Evolutionary conservation across 2,329 filamentous ascomycete species (phyloP), one percentile per base, ranked within the genome.

Genomic region (Xylariaceae sp.): DNA sequence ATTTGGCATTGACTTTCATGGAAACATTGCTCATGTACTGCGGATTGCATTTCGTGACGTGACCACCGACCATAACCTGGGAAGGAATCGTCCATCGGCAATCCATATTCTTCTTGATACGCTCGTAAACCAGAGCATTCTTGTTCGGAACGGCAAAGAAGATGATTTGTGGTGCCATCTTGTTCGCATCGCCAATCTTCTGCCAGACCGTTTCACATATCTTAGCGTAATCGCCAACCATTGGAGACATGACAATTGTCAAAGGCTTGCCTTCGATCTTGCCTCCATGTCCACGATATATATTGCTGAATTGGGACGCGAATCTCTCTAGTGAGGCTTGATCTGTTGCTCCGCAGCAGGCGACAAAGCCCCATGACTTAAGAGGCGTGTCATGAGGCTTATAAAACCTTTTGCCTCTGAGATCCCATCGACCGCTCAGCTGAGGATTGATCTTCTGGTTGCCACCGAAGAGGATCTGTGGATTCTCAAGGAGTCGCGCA

Each of bases 1-100:
- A 77, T 71, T 98, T 98, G 3, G 88, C 86, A 58, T 98, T 97
- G 54, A 98, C 82, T 71, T 98, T 98, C 88, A 98, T 93, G 53
- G 83, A 79, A 0, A 98, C 89, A 51, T 98, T 98, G 1, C 88
- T 93, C 59, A 88, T 85, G 67, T 97, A 97, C 59, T 98, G 93
- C 0, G 77, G 76, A 19, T 86, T 80, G 14, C 79, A 80, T 62
- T 85, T 85, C 29, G 70, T 58, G 1, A 92, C 86, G 48, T 94
- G 85, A 0, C 70, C 69, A 2, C 74, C 71, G 54, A 90, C 83
- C n/a, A 97, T 62, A 51, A 91, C 85, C 63, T 97, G 93, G 0
- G 89, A 88, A 0, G 89, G 75, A 12, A 91, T 77, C n/a, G 86
- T 90, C 53, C 82, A 91, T 25, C 88, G 83, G 60, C 88, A 92